Evolutionary conservation across 1,284 basidiomycete species (phyloP).

Genomic region (Sporisorium sorghi): DNA sequence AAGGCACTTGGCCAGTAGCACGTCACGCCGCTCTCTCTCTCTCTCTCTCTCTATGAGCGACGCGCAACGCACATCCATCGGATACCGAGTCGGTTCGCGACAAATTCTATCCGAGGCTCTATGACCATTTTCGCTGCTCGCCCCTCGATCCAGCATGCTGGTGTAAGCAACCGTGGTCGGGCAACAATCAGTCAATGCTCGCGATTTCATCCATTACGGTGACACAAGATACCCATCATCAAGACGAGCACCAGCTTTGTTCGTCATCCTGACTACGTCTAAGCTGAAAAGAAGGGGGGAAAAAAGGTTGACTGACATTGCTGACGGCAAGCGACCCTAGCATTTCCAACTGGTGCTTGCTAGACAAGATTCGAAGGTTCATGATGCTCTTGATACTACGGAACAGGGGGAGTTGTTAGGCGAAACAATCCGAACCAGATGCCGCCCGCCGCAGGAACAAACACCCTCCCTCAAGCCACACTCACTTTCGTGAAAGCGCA

Average conservation of each 20-base stretch:
- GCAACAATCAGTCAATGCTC: too few species aligned
- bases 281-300: background rate
- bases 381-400: too few species aligned
- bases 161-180: too few species aligned
- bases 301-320: background rate
- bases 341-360: too few species aligned
- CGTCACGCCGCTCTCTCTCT: too few species aligned
- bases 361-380: too few species aligned
- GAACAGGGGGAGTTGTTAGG: too few species aligned
- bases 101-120: background rate
- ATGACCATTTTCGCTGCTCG: background rate
- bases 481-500: constrained; percentile 6
- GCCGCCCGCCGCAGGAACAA: constrained; percentile 29
- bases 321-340: background rate
- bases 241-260: background rate
- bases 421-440: background rate
- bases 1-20: background rate
- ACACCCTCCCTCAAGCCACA: constrained; percentile 5
- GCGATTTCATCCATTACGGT: background rate
- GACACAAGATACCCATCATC: background rate
- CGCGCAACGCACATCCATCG: constrained; percentile 19
- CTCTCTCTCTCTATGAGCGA: constrained; percentile 17
- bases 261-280: background rate
- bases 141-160: background rate
- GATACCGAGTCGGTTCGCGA: background rate